Evolutionary conservation across 306 rosid genomes (phyloP).

Genomic region (Pueraria montana): DNA sequence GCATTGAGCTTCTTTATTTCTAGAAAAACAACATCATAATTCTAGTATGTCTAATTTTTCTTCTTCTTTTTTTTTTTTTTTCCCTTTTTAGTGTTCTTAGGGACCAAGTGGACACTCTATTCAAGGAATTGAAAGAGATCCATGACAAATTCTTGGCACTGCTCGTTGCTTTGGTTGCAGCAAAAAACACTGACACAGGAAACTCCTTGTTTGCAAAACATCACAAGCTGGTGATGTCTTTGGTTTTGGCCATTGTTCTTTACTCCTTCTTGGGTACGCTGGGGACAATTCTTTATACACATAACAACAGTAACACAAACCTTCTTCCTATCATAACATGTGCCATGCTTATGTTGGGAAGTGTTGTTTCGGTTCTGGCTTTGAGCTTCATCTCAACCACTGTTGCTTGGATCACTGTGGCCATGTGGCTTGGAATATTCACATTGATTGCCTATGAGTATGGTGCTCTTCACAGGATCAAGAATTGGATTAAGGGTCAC

Average conservation of each 20-base stretch:
- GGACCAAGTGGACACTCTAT: too few species aligned
- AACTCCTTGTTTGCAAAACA: neutral
- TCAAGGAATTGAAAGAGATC: neutral
- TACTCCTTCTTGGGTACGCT: neutral
- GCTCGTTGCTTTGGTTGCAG: neutral
- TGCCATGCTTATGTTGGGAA: neutral
- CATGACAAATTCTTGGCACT: neutral
- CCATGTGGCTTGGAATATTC: slow-evolving; percentile 12
- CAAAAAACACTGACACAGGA: neutral
- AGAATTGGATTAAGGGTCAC: neutral
- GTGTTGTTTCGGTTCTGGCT: neutral
- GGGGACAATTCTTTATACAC: neutral
- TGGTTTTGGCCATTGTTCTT: neutral
- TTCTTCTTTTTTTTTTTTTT: neutral
- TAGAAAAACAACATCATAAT: too few species aligned
- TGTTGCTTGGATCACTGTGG: too few species aligned
- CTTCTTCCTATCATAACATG: neutral
- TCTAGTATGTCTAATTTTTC: neutral
- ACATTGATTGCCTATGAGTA: neutral
- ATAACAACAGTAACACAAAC: neutral
- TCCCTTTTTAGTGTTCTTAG: neutral
- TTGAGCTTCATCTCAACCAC: slow-evolving; percentile 2
- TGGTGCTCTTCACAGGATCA: neutral
- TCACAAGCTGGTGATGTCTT: neutral
- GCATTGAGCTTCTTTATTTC: too few species aligned